Evolutionary conservation across 2,329 filamentous ascomycete species (phyloP), one percentile per base, ranked within the genome.

Genomic region (Verticillium albo-atrum): DNA sequence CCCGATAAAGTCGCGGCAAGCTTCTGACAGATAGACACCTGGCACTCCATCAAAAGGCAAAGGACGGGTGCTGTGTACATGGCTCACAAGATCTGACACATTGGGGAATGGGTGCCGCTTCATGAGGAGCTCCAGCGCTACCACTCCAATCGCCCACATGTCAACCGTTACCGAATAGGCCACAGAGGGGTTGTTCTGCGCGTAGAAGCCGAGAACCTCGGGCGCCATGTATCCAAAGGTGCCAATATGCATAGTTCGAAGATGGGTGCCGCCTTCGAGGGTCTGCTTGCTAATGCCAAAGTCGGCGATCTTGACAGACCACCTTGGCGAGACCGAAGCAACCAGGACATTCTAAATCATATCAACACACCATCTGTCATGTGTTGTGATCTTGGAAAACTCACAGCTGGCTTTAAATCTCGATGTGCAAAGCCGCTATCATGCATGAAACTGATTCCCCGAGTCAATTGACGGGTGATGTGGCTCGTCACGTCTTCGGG

Each of bases 201-300:
- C 10, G 6, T 35, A 20, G 30, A 61, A 58, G 10, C 42, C 42
- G 10, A 50, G 42, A 1, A 66, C 58, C n/a, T 67, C 65, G 0
- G 65, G 65, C 12, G 65, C 64, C 61, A 65, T 66, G 50, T 63
- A 62, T 10, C 42, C 55, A 6, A 30, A 27, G 5, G 63, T 64
- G 26, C 65, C 62, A 7, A 59, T 47, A 28, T 52, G n/a, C 57
- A 56, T 15, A 23, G 52, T 42, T 6, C 60, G 14, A 58, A 37
- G 1, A 50, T 62, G 17, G 23, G 57, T 14, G 25, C 32, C n/a
- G 10, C 50, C 32, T 37, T 20, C 54, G 17, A 60, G 57, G 2
- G 61, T 12, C 7, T 61, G 58, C 37, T 67, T 68, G 64, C 63
- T 68, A 23, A 68, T 62, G 25, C 67, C 67, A 27, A 69, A 65